Conservation (phyloP, 345 rosid species). For the Luvunga scandens region DNA sequence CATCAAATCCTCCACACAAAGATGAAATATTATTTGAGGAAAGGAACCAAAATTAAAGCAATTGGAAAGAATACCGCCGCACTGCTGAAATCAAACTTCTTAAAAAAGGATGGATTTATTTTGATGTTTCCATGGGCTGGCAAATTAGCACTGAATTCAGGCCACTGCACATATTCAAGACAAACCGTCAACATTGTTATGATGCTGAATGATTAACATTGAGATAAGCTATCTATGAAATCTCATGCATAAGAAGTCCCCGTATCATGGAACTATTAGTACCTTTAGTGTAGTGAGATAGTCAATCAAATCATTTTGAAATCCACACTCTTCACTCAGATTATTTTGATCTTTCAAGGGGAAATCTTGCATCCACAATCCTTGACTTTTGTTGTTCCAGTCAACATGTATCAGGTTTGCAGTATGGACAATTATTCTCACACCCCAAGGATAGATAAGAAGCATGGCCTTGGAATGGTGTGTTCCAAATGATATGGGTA, state of each 20-base stretch:
- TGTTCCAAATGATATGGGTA: slow-evolving; percentile 88
- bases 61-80: slow-evolving; percentile 48
- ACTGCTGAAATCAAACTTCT: slow-evolving; percentile 67
- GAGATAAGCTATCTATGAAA: neutral
- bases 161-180: slow-evolving; percentile 53
- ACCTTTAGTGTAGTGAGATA: slow-evolving; percentile 85
- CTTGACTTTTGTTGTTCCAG: slow-evolving; percentile 98
- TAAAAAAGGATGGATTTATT: slow-evolving; percentile 76
- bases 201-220: neutral
- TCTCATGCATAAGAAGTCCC: neutral
- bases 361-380: slow-evolving; percentile 99
- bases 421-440: slow-evolving; percentile 83
- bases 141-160: slow-evolving; percentile 61
- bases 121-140: slow-evolving; percentile 57
- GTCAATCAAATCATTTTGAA: slow-evolving; percentile 80
- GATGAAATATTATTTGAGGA: neutral
- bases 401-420: slow-evolving; percentile 88
- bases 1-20: neutral
- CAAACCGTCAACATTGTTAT: neutral
- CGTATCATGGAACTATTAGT: slow-evolving; percentile 5
- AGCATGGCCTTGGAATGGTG: slow-evolving; percentile 94
- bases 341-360: slow-evolving; percentile 82
- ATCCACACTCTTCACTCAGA: slow-evolving; percentile 47
- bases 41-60: neutral
- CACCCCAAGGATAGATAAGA: slow-evolving; percentile 80